Percentiles rank a stretch among this genome's conserved stretches.
Conservation (phyloP, 768 basidiomycete genomes). For the Collybia nuda region DNA sequence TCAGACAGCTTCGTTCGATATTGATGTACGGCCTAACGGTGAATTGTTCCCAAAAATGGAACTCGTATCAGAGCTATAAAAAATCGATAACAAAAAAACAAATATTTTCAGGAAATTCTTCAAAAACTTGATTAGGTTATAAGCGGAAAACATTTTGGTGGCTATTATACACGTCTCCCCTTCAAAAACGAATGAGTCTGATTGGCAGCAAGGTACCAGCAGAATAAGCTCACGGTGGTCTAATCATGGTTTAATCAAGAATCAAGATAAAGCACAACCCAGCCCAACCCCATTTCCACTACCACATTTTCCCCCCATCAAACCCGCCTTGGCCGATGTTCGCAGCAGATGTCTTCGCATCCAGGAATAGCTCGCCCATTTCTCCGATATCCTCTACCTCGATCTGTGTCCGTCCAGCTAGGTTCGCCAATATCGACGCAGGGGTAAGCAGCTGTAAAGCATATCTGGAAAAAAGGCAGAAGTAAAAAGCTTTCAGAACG, state of each 20-base stretch:
- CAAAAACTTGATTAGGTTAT: too few relatives aligned
- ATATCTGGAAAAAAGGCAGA: conserved; percentile 65
- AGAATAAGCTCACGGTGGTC: not conserved
- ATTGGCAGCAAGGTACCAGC: not conserved
- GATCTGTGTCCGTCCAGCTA: conserved; percentile 80
- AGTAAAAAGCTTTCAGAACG: conserved; percentile 1
- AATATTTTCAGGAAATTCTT: too few relatives aligned
- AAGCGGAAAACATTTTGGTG: too few relatives aligned
- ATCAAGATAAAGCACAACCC: conserved; percentile 2
- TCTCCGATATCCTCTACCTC: conserved; percentile 87
- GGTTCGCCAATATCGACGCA: conserved; percentile 79
- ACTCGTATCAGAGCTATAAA: too few relatives aligned
- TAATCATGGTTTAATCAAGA: too few relatives aligned
- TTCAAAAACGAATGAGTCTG: too few relatives aligned
- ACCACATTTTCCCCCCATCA: conserved; percentile 23
- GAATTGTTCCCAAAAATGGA: too few relatives aligned
- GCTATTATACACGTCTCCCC: too few relatives aligned
- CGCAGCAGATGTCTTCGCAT: conserved; percentile 80
- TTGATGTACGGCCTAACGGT: too few relatives aligned
- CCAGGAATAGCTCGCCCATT: conserved; percentile 94
- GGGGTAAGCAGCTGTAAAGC: conserved; percentile 90
- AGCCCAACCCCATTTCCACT: conserved; percentile 3
- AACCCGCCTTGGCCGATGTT: conserved; percentile 46
- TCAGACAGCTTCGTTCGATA: too few relatives aligned
- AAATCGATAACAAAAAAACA: too few relatives aligned